Conservation (phyloP, 2,329 filamentous ascomycete species). For the Davidsoniella australis region DNA sequence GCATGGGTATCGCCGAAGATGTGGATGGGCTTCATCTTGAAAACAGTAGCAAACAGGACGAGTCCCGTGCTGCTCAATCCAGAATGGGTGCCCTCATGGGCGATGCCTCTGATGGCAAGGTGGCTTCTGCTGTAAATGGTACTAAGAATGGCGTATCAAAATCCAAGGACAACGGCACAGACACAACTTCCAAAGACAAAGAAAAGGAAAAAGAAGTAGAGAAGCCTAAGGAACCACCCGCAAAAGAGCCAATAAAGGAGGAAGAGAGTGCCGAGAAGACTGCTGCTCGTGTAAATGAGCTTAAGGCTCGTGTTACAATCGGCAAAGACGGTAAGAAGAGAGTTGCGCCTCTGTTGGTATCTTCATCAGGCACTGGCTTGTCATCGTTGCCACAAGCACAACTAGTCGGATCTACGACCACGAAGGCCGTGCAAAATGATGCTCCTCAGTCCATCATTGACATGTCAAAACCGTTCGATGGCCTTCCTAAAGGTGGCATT, state of each 20-base stretch:
- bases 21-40: slow-evolving; percentile 77
- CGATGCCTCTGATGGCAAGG: slow-evolving; percentile 39
- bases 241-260: slow-evolving; percentile 17
- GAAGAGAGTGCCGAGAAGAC: slow-evolving; percentile 36
- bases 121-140: slow-evolving; percentile 35
- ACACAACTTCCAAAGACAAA: slow-evolving; percentile 16
- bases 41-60: slow-evolving; percentile 79
- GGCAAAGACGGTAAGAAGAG: slow-evolving; percentile 96
- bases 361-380: slow-evolving; percentile 69
- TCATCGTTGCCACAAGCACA: slow-evolving; percentile 82
- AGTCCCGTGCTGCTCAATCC: slow-evolving; percentile 76
- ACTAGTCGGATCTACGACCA: slow-evolving; percentile 58
- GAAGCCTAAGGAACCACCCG: slow-evolving; percentile 16
- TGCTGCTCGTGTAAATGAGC: slow-evolving; percentile 35
- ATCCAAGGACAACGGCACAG: slow-evolving; percentile 19
- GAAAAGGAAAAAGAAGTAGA: slow-evolving; percentile 20
- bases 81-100: slow-evolving; percentile 99
- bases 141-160: slow-evolving; percentile 30
- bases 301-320: slow-evolving; percentile 86
- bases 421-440: slow-evolving; percentile 47
- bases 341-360: slow-evolving; percentile 80
- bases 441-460: slow-evolving; percentile 71
- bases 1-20: slow-evolving; percentile 81
- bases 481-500: slow-evolving; percentile 76
- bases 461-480: slow-evolving; percentile 84